A percentile compares a stretch with the other conserved stretches of the same genome.
These are phyloP conservation scores for Cylindrotheca closterium DNA, from an alignment of 108 stramenopile species.

Conservation along the genomic window DNA sequence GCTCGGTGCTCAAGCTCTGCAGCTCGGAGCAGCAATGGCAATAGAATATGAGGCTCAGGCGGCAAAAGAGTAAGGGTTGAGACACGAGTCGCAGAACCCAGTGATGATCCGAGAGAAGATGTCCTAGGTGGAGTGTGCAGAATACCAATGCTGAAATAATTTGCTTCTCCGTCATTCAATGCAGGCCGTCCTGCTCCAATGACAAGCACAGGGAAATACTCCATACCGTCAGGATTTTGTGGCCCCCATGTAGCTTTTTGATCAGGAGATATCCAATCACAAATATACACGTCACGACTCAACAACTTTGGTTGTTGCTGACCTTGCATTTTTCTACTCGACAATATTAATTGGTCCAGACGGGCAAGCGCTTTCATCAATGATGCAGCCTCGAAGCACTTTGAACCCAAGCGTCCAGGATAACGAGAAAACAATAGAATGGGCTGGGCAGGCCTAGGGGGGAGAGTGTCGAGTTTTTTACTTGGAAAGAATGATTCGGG, in stretches of 20 bases:
- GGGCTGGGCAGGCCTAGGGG: conserved; percentile 74
- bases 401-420: conserved; percentile 61
- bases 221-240: conserved; percentile 27
- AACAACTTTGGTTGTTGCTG: conserved; percentile 40
- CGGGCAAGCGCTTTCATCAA: conserved; percentile 72
- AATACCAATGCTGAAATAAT: conserved; percentile 68
- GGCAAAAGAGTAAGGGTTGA: conserved; percentile 78
- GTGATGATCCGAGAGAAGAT: conserved; percentile 15
- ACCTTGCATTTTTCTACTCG: conserved; percentile 46
- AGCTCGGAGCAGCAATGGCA: conserved; percentile 67
- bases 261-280: conserved; percentile 68
- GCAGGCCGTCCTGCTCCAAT: conserved; percentile 60
- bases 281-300: conserved; percentile 74
- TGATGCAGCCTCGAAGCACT: conserved; percentile 58
- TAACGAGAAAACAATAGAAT: conserved; percentile 55
- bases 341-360: conserved; percentile 60
- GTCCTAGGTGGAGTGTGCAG: conserved; percentile 59
- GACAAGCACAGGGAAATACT: conserved; percentile 72
- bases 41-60: conserved; percentile 78
- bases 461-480: conserved; percentile 75
- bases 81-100: conserved; percentile 15
- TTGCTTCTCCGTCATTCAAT: conserved; percentile 51
- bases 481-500: conserved; percentile 74
- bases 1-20: conserved; percentile 64
- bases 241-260: conserved; percentile 34